phyloP scores from a whole-genome alignment of 495 filamentous ascomycete genomes.

The Talaromyces borbonicus region DNA sequence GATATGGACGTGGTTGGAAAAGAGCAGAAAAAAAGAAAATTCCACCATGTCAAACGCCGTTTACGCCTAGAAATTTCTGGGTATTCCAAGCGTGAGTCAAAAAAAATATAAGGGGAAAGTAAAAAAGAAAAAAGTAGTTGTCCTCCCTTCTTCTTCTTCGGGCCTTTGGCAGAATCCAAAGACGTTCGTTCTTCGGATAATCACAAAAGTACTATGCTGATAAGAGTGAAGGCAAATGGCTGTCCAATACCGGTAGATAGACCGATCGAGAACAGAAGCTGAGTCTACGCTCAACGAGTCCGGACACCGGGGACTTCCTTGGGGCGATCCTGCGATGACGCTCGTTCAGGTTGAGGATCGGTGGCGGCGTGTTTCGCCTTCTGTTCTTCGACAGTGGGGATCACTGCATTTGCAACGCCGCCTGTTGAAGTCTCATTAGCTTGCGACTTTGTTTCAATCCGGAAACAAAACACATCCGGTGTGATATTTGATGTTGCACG shows the following conservation, averaged over 20 bases:
- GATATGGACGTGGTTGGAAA: too few relatives aligned
- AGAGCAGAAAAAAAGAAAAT: too few relatives aligned
- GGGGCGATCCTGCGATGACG: slow-evolving; percentile 27
- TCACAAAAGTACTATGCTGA: too few relatives aligned
- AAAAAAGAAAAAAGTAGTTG: background rate
- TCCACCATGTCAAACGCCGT: background rate
- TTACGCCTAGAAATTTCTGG: background rate
- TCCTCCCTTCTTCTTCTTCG: too few relatives aligned
- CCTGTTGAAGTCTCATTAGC: slow-evolving; percentile 15
- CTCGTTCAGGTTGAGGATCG: slow-evolving; percentile 26
- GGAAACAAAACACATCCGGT: too few relatives aligned
- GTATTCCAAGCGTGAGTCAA: slow-evolving; percentile 1
- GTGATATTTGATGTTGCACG: too few relatives aligned
- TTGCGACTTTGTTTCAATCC: background rate
- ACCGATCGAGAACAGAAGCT: too few relatives aligned
- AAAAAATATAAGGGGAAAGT: background rate
- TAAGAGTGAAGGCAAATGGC: too few relatives aligned
- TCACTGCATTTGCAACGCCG: slow-evolving; percentile 35
- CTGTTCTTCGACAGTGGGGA: slow-evolving; percentile 32
- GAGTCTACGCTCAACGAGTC: too few relatives aligned
- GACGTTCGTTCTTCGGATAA: background rate
- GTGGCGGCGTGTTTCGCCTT: slow-evolving; percentile 23
- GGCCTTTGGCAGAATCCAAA: background rate
- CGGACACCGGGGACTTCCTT: slow-evolving; percentile 19
- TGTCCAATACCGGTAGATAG: too few relatives aligned